Conservation (phyloP, 1,284 basidiomycete species). For the Fistulinella cinereoalba region DNA sequence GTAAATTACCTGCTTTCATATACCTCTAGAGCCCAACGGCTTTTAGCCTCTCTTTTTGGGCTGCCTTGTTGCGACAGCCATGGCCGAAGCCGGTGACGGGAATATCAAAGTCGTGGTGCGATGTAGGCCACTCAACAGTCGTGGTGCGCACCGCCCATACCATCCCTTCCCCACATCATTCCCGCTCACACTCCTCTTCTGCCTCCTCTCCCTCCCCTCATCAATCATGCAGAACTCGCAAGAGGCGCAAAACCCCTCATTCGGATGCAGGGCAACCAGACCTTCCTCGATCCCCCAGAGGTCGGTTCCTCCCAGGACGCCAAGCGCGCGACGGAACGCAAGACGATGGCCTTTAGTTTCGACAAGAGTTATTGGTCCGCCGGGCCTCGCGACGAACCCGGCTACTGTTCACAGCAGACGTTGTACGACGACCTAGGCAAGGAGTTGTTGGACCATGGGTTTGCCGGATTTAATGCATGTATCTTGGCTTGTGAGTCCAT, state of each 20-base stretch:
- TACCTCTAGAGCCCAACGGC: not conserved
- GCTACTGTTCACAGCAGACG: conserved; percentile 90
- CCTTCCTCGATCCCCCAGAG: conserved; percentile 87
- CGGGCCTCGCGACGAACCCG: conserved; percentile 80
- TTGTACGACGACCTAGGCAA: conserved; percentile 93
- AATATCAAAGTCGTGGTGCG: conserved; percentile 97
- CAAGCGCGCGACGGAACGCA: conserved; percentile 82
- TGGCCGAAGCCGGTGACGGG: conserved; percentile 67
- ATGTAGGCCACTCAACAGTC: conserved; percentile 91
- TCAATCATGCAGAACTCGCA: conserved; percentile 65
- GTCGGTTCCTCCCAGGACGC: conserved; percentile 63
- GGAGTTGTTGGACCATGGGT: conserved; percentile 92
- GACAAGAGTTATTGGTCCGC: conserved; percentile 98
- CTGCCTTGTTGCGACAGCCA: conserved; percentile 25
- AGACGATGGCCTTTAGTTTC: conserved; percentile 86
- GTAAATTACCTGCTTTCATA: not conserved
- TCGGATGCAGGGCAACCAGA: conserved; percentile 90
- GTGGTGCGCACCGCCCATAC: conserved; percentile 57
- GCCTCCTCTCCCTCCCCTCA: conserved; percentile 5
- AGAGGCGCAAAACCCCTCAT: conserved; percentile 90
- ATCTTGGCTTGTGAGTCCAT: conserved; percentile 90
- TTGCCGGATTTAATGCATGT: conserved; percentile 96
- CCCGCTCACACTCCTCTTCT: conserved; percentile 7
- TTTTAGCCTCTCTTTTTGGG: conserved; percentile 10
- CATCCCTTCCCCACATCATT: conserved; percentile 3